Percentiles rank a stretch among this genome's conserved stretches.
phyloP scores from a whole-genome alignment of 345 rosid genomes.

The Euphorbia tirucalli region DNA sequence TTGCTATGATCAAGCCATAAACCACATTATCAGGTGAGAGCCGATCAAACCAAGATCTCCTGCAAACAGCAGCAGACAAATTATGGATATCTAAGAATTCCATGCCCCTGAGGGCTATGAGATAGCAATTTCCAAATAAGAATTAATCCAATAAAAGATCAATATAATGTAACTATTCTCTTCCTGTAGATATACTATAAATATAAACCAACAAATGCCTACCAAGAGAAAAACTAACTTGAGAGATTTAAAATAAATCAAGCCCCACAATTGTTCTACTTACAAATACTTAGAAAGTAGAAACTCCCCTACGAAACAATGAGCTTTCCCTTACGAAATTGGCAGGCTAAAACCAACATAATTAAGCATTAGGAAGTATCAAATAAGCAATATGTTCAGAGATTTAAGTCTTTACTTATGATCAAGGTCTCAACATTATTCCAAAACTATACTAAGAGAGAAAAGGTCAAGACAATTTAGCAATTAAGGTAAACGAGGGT shows the following conservation, averaged over 20 bases:
- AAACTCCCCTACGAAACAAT: too few relatives aligned
- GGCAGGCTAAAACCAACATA: not conserved
- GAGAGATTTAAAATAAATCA: not conserved
- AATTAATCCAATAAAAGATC: not conserved
- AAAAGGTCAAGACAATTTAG: too few relatives aligned
- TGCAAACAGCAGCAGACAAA: conserved; percentile 34
- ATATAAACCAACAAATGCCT: not conserved
- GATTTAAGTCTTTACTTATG: not conserved
- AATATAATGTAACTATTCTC: not conserved
- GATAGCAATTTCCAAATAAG: not conserved
- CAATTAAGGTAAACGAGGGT: too few relatives aligned
- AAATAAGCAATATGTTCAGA: not conserved
- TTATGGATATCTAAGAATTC: conserved; percentile 7
- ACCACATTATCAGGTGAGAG: conserved; percentile 46
- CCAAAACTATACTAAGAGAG: not conserved
- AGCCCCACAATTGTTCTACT: conserved; percentile 1
- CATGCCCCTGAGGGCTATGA: not conserved
- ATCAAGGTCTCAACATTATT: not conserved
- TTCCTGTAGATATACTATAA: not conserved
- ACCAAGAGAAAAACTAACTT: not conserved
- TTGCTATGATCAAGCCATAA: conserved; percentile 61
- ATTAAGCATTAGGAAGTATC: not conserved
- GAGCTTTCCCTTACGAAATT: not conserved
- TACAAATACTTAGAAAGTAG: too few relatives aligned
- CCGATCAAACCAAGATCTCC: conserved; percentile 61